A percentile compares a stretch with the other conserved stretches of the same genome.
These are phyloP conservation scores for Garcia nutans DNA, from an alignment of 345 rosid genomes.

Conservation along the genomic window DNA sequence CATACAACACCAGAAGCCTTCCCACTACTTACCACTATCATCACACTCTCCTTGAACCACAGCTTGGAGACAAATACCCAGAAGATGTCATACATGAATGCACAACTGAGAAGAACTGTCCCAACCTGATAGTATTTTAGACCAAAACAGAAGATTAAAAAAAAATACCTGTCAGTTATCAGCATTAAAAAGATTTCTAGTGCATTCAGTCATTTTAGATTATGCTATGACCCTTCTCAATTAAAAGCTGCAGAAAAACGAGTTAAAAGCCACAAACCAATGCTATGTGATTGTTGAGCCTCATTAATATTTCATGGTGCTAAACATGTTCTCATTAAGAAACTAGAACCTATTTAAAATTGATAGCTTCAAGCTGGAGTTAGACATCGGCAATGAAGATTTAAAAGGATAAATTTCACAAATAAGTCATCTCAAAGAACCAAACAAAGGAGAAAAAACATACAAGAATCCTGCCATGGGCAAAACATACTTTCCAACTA, in stretches of 20 bases:
- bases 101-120: constrained; percentile 90
- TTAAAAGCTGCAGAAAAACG: background rate
- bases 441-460: background rate
- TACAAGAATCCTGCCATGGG: background rate
- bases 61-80: constrained; percentile 97
- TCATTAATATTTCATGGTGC: background rate
- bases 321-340: background rate
- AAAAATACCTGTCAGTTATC: background rate
- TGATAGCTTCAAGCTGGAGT: background rate
- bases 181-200: background rate
- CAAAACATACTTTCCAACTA: constrained; percentile 5
- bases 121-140: constrained; percentile 68
- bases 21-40: constrained; percentile 83
- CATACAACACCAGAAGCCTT: constrained; percentile 1
- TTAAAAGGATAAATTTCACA: background rate
- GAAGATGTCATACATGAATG: constrained; percentile 93
- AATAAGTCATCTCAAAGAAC: constrained; percentile 6
- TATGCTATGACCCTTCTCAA: background rate
- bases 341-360: background rate
- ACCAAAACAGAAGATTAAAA: background rate
- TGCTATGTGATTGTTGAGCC: background rate
- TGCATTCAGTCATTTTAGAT: background rate
- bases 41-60: constrained; percentile 97
- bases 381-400: background rate
- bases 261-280: background rate